Conservation (phyloP, 768 basidiomycete genomes). For the Lentinula aciculospora region DNA sequence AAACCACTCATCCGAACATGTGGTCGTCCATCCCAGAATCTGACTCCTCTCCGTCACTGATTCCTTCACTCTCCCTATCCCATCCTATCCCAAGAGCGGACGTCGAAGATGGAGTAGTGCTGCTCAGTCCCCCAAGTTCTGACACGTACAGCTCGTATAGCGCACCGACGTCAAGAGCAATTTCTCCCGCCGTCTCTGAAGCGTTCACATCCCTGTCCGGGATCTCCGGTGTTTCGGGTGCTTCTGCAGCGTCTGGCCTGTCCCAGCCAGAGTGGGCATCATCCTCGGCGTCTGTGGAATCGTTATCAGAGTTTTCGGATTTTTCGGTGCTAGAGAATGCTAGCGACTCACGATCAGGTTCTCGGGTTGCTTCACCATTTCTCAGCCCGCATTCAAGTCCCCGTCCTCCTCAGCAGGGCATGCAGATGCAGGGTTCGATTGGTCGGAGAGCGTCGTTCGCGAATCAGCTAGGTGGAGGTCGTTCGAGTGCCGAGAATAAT, state of each 20-base stretch:
- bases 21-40: background rate
- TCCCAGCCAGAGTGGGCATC: background rate
- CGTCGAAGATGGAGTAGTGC: background rate
- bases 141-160: background rate
- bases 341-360: background rate
- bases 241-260: background rate
- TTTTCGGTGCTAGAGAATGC: background rate
- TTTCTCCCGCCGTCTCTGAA: background rate
- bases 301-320: background rate
- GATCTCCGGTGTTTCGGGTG: background rate
- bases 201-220: background rate
- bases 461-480: background rate
- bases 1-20: background rate
- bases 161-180: background rate
- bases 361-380: background rate
- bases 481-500: background rate
- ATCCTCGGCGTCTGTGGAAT: background rate
- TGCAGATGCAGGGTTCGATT: background rate
- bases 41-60: background rate
- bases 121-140: background rate
- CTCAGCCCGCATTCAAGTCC: background rate
- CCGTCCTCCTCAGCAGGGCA: background rate
- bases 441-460: background rate
- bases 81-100: background rate
- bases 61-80: background rate